Evolutionary conservation across 2,329 filamentous ascomycete genomes (phyloP), one percentile per base, ranked within the genome.

Genomic region (Ceratocystis colombiana): DNA sequence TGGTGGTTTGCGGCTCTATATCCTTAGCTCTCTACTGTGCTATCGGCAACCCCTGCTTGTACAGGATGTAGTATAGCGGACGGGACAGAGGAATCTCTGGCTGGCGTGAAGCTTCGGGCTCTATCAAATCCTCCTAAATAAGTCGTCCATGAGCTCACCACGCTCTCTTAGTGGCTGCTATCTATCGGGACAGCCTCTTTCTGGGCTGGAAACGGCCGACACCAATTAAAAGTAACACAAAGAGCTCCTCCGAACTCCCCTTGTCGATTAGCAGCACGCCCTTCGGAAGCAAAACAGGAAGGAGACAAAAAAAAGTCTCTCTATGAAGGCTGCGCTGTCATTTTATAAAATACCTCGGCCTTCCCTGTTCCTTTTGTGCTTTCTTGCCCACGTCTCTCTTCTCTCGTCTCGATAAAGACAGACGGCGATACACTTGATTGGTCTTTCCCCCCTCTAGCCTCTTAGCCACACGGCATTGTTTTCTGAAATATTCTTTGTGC

Each of bases 221-320:
- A 37, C 48, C 8, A 59, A 37, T n/a, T n/a, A 59, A 59, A 59
- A 59, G 55, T 37, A 59, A 15, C 55, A 59, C 55, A 59, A 37
- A 10, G 15, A 30, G 28, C 25, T 37, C 15, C 55, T 20, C 55
- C 30, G 55, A 33, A 5, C n/a, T 59, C 55, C 55, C 33, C 22
- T 37, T n/a, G 48, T 28, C 48, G 28, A 2, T 30, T 37, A 33
- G 55, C 17, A 59, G 25, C 15, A 33, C 28, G 22, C 55, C 55
- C 28, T 37, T 37, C 7, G 28, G 17, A 8, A 33, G 55, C 6
- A 59, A n/a, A 25, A n/a, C 4, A 15, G 45, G 7, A 48, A 20
- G 7, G 17, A 48, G 5, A 53, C 28, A 17, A 28, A 28, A 48
- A 20, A 48, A n/a, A n/a, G 48, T 25, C 48, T 53, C 25, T 20